Conservation (phyloP, 345 rosid genomes). For the Gynandropsis gynandra region DNA sequence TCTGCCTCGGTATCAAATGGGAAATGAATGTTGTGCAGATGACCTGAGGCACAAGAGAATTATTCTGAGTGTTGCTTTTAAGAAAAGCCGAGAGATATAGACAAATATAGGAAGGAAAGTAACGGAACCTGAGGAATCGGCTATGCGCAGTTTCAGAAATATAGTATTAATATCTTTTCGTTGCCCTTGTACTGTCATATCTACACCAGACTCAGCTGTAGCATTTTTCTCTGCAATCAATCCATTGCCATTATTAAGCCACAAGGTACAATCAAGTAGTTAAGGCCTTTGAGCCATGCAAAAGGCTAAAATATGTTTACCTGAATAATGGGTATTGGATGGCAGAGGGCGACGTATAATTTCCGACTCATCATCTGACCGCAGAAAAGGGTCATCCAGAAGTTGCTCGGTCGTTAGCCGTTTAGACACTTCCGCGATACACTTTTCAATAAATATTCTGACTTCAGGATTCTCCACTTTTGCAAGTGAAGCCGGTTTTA, state of each 20-base stretch:
- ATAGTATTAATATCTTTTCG: too few relatives aligned
- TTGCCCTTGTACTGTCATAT: too few relatives aligned
- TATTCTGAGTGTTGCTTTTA: neutral
- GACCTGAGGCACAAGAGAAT: conserved; percentile 32
- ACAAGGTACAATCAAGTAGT: too few relatives aligned
- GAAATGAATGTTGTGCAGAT: conserved; percentile 64
- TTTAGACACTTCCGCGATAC: conserved; percentile 74
- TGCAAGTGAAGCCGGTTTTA: conserved; percentile 90
- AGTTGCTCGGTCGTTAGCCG: conserved; percentile 92
- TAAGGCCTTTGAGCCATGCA: too few relatives aligned
- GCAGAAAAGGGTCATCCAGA: conserved; percentile 83
- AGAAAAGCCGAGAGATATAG: too few relatives aligned
- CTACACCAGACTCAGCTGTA: too few relatives aligned
- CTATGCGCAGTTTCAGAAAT: too few relatives aligned
- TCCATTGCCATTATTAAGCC: too few relatives aligned
- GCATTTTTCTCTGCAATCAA: too few relatives aligned
- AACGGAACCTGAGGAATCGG: conserved; percentile 12
- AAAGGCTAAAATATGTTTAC: neutral
- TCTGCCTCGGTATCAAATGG: conserved; percentile 63
- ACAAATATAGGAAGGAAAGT: conserved; percentile 7
- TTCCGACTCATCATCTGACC: conserved; percentile 47
- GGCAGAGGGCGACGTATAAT: conserved; percentile 33
- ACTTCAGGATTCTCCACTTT: conserved; percentile 91
- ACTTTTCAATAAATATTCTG: conserved; percentile 75
- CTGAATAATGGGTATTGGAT: conserved; percentile 45